A percentile compares a stretch with the other conserved stretches of the same genome.
These are phyloP conservation scores for Endotrypanum monterogeii DNA, from an alignment of 208 protist species.

Conservation along the genomic window DNA sequence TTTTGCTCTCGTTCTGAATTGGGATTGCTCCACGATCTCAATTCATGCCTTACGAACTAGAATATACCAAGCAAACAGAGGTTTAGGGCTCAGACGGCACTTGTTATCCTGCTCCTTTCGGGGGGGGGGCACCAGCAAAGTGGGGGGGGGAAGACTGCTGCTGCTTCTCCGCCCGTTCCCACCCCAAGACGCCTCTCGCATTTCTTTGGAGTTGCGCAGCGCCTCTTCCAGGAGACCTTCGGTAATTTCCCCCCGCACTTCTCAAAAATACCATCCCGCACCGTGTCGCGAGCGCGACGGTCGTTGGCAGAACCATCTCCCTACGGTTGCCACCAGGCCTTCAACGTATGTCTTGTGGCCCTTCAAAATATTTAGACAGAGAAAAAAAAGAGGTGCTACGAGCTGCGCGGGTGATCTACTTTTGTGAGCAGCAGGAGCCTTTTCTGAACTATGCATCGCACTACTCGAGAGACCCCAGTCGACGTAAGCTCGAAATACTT, in stretches of 20 bases:
- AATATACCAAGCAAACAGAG: no score
- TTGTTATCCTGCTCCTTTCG: no score
- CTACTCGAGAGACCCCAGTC: conserved; percentile 32
- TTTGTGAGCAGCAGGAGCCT: conserved; percentile 39
- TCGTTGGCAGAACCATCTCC: conserved; percentile 58
- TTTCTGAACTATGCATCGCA: conserved; percentile 48
- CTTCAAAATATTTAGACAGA: conserved; percentile 29
- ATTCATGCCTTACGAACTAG: no score
- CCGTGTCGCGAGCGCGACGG: conserved; percentile 36
- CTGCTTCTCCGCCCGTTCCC: neutral
- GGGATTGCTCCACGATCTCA: no score
- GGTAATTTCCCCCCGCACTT: conserved; percentile 61
- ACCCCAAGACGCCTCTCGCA: neutral
- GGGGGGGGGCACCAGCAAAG: no score
- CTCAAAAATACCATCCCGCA: conserved; percentile 53
- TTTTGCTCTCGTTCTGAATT: no score
- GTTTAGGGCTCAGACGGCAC: no score
- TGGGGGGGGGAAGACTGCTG: neutral
- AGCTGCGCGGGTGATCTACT: conserved; percentile 38
- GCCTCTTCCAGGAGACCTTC: conserved; percentile 45
- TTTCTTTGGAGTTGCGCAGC: conserved; percentile 29
- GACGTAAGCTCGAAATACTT: conserved; percentile 32
- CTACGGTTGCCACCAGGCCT: conserved; percentile 35
- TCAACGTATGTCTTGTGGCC: conserved; percentile 37
- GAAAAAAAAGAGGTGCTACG: conserved; percentile 31